Evolutionary conservation across 495 filamentous ascomycete species (phyloP), one percentile per base, ranked within the genome.

Genomic region (Beverwykella pulmonaria): DNA sequence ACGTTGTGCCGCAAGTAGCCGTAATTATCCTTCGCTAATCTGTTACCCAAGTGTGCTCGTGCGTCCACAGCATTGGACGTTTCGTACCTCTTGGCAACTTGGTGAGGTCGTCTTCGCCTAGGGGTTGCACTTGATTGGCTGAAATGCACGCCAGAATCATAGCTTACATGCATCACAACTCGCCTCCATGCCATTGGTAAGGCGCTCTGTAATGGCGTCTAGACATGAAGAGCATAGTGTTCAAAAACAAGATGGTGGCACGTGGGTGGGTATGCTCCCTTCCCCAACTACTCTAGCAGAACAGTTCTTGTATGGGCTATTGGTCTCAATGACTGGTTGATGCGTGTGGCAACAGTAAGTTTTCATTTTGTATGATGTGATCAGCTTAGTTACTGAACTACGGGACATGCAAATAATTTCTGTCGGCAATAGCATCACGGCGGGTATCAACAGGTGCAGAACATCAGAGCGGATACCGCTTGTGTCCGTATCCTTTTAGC

Each of bases 341-440:
- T 52, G 48, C 48, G 9, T 52, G 26, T 52, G 26, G 48, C 48
- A 15, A 23, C 48, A 12, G 48, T 52, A n/a, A 25, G 48, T 52
- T 26, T 25, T 26, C 1, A 7, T 25, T 7, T 25, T 29, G 22
- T 15, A 1, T 15, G 48, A 20, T 2, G 9, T 52, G 17, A 15
- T 23, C 3, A 29, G 9, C 3, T 52, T 3, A 22, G 48, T 52
- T 52, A 5, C 48, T 52, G 46, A 52, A 25, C 2, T 15, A 10
- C 17, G 19, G 22, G 17, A 52, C 9, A 1, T 52, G 20, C 26
- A 52, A 19, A 23, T 52, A 2, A 52, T 15, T 10, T 25, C 48
- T 4, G 19, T 52, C 22, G 48, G 8, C 3, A 52, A 52, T 17
- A 52, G 17, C 17, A 52, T 52, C 48, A 25, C 23, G 48, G 48